Percentiles rank a stretch among this genome's conserved stretches.
Evolutionary conservation across 345 rosid genomes (phyloP).

Genomic region (Pseudoturritis turrita): DNA sequence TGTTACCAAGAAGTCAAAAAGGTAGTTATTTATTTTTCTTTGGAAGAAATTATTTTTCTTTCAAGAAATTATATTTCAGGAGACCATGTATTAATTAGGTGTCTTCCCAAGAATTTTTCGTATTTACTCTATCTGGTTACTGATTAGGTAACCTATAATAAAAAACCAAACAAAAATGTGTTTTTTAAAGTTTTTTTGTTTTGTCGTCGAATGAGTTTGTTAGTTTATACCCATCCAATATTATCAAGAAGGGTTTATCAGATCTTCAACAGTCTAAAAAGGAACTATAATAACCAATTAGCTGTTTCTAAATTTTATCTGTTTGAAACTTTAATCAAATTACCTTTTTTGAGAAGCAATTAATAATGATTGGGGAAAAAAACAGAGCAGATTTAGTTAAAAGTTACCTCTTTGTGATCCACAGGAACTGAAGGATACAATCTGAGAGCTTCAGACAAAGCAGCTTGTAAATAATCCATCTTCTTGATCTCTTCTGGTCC

Average conservation of each 20-base stretch:
- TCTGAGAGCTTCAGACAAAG: constrained; percentile 86
- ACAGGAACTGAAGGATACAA: constrained; percentile 94
- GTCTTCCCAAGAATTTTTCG: constrained; percentile 21
- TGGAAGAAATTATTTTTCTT: not conserved
- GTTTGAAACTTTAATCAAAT: not conserved
- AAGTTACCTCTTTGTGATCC: constrained; percentile 92
- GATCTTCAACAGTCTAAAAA: not conserved
- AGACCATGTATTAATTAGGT: not conserved
- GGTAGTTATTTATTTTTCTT: not conserved
- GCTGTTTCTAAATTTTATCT: not conserved
- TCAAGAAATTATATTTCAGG: not conserved
- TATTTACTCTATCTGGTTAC: constrained; percentile 7
- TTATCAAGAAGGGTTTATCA: not conserved
- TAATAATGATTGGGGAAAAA: not conserved
- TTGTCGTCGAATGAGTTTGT: not conserved
- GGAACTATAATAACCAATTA: not conserved
- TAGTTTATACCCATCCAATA: not conserved
- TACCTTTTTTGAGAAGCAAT: not conserved
- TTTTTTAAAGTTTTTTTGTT: not conserved
- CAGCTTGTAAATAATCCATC: constrained; percentile 97
- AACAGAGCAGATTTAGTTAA: not conserved
- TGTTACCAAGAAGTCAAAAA: constrained; percentile 21
- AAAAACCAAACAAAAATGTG: not conserved
- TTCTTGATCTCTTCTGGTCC: constrained; percentile 81
- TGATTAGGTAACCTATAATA: constrained; percentile 29